Evolutionary conservation across 768 basidiomycete species (phyloP), one percentile per base, ranked within the genome.

Genomic region (Nidula microcarpa): DNA sequence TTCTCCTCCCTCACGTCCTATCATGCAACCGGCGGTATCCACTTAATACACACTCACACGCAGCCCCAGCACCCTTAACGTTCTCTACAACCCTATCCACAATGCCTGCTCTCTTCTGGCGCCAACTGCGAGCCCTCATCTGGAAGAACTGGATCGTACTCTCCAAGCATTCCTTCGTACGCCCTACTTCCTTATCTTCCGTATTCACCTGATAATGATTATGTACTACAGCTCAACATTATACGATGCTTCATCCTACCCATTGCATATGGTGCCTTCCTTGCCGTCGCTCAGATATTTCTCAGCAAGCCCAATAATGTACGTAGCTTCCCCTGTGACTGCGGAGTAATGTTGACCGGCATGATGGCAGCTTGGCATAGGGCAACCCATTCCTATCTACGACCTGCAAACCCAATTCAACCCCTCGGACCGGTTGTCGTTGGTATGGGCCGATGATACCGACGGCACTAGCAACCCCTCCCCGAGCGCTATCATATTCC

Each of bases 81-180:
- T 51, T 32, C 44, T 44, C 9, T 35, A 8, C 44, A n/a, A 48
- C 6, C 11, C 51, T n/a, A 9, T 17, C 30, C 34, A 43, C 39
- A 46, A 72, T 72, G 70, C 52, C 65, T 3, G 58, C 56, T 52
- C 65, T 84, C 35, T 85, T 87, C 63, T 79, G 80, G 73, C 74
- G 78, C 33, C 87, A 89, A 68, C 77, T 85, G 52, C 65, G 67
- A 3, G 81, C 79, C 2, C 67, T 89, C 17, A 77, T 80, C 52
- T 78, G 82, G 79, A 89, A 89, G 73, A 89, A 89, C 57, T 87
- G 84, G 84, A 87, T 89, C 43, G 74, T 87, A 0, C 71, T 88
- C 32, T 82, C 78, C 18, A 86, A 81, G 61, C 84, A 86, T 65
- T 77, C 82, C 49, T 66, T 85, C 62, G 86, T 87, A 60, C 63